Base-by-base conservation (phyloP, 2,329 filamentous ascomycete genomes). In the Neodidymelliopsis sp. region DNA sequence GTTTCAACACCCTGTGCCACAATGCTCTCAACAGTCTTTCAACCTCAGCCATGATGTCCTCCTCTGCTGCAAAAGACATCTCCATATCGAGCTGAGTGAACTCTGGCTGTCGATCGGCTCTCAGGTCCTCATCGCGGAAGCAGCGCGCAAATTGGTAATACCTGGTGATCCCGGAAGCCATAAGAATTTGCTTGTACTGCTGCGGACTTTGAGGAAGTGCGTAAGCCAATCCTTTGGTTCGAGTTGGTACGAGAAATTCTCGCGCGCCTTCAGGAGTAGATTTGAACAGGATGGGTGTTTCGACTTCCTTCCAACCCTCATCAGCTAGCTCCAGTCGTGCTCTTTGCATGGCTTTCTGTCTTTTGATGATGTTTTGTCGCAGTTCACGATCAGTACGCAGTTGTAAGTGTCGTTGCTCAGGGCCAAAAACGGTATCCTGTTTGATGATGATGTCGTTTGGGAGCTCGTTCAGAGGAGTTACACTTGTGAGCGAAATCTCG, bases 51-150 rank as follows among this genome's bases (percentile, higher is more conserved):
- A 90, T 92, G 7, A 96, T 87, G 57, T 88, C 81, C 36, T 84
- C 73, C 6, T 87, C 88, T 5, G 78, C 84, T 0, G 88, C 86
- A 74, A 96, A 99, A 0, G 89, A 84, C 88, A 96, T 94, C 71
- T 99, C 94, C 61, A 99, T 74, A 82, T 99, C 94, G 40, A 97
- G 82, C 85, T 96, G 91, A 1, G 94, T 97, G 67, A 99, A 99
- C 69, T 99, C 94, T 0, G 94, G 95, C 67, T 99, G 94, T 29
- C 94, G 82, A 71, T 99, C 95, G 1, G 93, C 90, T 15, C 94
- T 83, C 25, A 94, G 79, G 71, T 97, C 95, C 69, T 99, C 94
- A 66, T 99, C 95, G 11, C 94, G 86, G 74, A 97, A 99, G 68
- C 94, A 99, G 56, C 86, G 87, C 2, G 94, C 95, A 75, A 97